These are phyloP conservation scores for Penicillium paradoxum DNA, from an alignment of 495 filamentous ascomycete genomes.

Conservation along the genomic window DNA sequence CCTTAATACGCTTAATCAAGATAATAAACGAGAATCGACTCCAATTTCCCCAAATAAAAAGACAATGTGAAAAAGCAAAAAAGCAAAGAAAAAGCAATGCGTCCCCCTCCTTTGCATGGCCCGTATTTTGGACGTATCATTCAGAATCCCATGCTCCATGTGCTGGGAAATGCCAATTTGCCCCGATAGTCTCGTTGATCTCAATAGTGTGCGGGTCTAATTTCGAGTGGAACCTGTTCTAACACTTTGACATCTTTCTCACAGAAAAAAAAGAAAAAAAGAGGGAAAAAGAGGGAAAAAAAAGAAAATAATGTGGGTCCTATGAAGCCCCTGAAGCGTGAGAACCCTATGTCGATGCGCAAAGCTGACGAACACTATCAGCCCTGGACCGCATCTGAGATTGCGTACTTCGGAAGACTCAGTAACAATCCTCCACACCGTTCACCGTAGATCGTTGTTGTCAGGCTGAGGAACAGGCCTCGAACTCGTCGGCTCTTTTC, in stretches of 20 bases:
- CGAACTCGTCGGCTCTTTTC: too few species aligned
- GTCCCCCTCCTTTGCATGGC: slow-evolving; percentile 10
- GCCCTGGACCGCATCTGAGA: too few species aligned
- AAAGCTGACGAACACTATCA: too few species aligned
- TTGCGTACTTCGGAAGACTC: too few species aligned
- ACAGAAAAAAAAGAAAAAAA: too few species aligned
- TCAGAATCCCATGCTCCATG: slow-evolving; percentile 13
- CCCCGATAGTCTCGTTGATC: slow-evolving; percentile 23
- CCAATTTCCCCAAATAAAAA: slow-evolving; percentile 10
- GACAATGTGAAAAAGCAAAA: background rate
- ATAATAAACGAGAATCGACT: too few species aligned
- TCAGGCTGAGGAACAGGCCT: too few species aligned
- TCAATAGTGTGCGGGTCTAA: slow-evolving; percentile 12
- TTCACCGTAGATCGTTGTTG: too few species aligned
- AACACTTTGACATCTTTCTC: background rate
- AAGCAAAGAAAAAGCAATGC: slow-evolving; percentile 12
- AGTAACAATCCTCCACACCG: too few species aligned
- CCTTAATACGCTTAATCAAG: too few species aligned
- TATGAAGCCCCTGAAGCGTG: background rate
- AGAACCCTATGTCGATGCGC: too few species aligned
- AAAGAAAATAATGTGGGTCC: background rate
- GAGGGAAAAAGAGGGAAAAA: too few species aligned
- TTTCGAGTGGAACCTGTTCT: background rate
- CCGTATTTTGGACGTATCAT: slow-evolving; percentile 32
- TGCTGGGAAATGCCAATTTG: slow-evolving; percentile 13